These are phyloP conservation scores for Globisporangium solare DNA, from an alignment of 352 stramenopile genomes.

Conservation along the genomic window DNA sequence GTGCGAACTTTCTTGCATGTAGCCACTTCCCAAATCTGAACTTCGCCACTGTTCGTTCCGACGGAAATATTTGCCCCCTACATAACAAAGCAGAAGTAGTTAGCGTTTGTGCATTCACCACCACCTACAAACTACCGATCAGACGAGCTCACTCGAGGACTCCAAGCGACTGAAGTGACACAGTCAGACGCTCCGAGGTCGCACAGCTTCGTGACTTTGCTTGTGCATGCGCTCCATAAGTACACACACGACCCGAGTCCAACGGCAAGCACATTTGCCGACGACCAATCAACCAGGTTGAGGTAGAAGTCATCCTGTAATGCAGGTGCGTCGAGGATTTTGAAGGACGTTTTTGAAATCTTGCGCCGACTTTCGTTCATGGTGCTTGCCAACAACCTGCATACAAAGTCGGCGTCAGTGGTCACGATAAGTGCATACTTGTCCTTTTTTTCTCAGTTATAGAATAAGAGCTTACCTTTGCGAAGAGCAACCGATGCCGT, in stretches of 20 bases:
- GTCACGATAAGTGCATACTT: not conserved
- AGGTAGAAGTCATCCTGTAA: constrained; percentile 99
- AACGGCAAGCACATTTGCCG: constrained; percentile 93
- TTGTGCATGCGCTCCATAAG: constrained; percentile 92
- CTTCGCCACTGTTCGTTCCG: constrained; percentile 91
- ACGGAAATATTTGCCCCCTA: constrained; percentile 90
- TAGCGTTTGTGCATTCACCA: not conserved
- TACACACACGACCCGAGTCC: constrained; percentile 93
- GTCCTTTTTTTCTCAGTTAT: not conserved
- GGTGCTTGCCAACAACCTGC: constrained; percentile 13
- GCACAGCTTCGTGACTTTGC: constrained; percentile 93
- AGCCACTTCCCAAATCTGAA: constrained; percentile 94
- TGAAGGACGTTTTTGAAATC: constrained; percentile 94
- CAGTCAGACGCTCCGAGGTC: constrained; percentile 76
- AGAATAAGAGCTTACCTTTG: constrained; percentile 20
- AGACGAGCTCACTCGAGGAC: constrained; percentile 58
- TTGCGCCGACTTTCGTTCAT: constrained; percentile 42
- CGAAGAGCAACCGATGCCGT: constrained; percentile 32
- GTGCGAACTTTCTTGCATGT: constrained; percentile 86
- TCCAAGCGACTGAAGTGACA: constrained; percentile 94
- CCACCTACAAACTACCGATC: constrained; percentile 4
- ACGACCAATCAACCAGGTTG: constrained; percentile 97
- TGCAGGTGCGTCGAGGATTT: constrained; percentile 95
- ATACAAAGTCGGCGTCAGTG: not conserved
- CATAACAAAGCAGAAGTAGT: not conserved